Base-by-base conservation (phyloP, 768 basidiomycete species). In the Suillus paluster region DNA sequence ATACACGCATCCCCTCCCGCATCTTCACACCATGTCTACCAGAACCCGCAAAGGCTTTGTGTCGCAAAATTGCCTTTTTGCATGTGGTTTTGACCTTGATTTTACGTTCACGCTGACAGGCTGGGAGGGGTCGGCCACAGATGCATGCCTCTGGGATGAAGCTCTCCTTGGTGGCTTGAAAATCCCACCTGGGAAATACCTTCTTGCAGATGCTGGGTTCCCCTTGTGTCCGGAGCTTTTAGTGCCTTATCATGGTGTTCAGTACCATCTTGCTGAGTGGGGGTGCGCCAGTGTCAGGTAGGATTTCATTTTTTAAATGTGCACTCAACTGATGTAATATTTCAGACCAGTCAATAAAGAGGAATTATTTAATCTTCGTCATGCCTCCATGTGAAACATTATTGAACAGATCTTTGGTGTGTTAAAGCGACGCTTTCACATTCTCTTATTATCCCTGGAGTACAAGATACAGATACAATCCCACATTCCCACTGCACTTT, bases 291-390 rank as follows among this genome's bases (percentile, higher is more conserved):
- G 30, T 6, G 6, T 30, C 6, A 30, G 30, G 30, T 30, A 6
- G 6, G 30, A 30, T 6, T 6, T 3, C 30, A 3, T 30, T 30
- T 30, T 30, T 30, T 30, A 3, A 30, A 30, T 6, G 6, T 30
- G 30, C 4, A 6, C 30, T 30, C 30, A 30, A 30, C 3, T 30
- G n/a, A n/a, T n/a, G n/a, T 30, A 30, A 30, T 30, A 6, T 30
- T 30, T 21, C 61, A 45, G 77, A 48, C 79, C 80, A 46, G 45
- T 15, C 58, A 77, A 75, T 48, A 60, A 70, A 44, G 68, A 81
- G 66, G 79, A 83, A 64, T 67, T 82, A 1, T 81, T 73, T 63
- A 82, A 81, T 69, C 70, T 82, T 4, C 68, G 73, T 23, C 79
- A 82, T 71, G 71, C 80, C 12, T 69, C 68, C 60, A 73, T 71